Conservation (phyloP, 140 eudicot species). For the Stevia rebaudiana region DNA sequence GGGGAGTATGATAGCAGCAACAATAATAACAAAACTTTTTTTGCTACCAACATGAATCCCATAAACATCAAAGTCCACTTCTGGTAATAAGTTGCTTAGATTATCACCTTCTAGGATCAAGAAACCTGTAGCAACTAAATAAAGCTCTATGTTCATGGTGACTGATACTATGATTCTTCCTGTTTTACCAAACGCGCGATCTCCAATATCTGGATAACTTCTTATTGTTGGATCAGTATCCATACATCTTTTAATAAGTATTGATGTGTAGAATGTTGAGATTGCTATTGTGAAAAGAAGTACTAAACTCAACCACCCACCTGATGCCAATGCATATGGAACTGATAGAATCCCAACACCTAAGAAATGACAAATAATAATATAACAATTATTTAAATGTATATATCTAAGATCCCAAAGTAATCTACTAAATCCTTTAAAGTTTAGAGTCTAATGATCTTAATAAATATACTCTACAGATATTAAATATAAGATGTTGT, state of each 20-base stretch:
- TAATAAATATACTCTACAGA: no score
- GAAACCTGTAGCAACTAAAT: slow-evolving; percentile 75
- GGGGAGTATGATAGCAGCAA: slow-evolving; percentile 59
- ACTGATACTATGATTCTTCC: slow-evolving; percentile 59
- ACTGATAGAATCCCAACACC: slow-evolving; percentile 84
- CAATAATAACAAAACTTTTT: slow-evolving; percentile 52
- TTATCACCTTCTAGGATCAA: slow-evolving; percentile 84
- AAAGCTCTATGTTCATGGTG: slow-evolving; percentile 67
- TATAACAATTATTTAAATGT: no score
- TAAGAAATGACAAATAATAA: slow-evolving; percentile 12
- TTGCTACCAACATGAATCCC: slow-evolving; percentile 53
- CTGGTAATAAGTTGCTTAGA: slow-evolving; percentile 52
- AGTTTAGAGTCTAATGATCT: no score
- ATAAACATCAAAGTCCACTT: slow-evolving; percentile 31
- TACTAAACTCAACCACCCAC: slow-evolving; percentile 60
- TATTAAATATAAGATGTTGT: no score
- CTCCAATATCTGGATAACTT: slow-evolving; percentile 78
- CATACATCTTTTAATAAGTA: slow-evolving; percentile 75
- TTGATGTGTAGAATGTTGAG: slow-evolving; percentile 67
- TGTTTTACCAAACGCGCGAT: slow-evolving; percentile 60
- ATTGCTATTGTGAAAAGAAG: slow-evolving; percentile 50
- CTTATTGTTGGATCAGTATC: slow-evolving; percentile 51
- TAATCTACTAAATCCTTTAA: no score
- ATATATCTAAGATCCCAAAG: no score
- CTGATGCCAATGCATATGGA: slow-evolving; percentile 50